Conservation (phyloP, 1,139 yeast genomes). For the Nematodospora anomalae region DNA sequence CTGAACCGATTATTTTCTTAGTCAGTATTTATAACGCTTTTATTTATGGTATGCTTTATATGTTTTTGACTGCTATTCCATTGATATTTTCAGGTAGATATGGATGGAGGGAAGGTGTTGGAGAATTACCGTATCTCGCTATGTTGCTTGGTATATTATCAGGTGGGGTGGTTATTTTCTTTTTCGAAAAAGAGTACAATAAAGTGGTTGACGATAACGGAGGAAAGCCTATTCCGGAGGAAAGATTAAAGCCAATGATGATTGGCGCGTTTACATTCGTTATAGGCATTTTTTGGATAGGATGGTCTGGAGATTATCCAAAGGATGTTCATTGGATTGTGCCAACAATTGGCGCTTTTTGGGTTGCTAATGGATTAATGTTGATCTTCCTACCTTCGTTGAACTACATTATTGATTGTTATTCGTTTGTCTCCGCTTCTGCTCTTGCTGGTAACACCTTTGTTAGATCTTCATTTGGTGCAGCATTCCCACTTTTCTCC, state of each 20-base stretch:
- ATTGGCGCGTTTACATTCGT: conserved; percentile 68
- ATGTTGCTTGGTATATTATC: conserved; percentile 58
- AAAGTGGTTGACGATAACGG: conserved; percentile 36
- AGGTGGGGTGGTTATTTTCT: conserved; percentile 47
- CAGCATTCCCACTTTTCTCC: conserved; percentile 51
- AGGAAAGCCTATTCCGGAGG: conserved; percentile 73
- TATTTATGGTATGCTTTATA: conserved; percentile 77
- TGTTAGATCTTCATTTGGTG: conserved; percentile 60
- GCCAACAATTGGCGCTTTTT: conserved; percentile 71
- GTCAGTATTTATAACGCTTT: conserved; percentile 77
- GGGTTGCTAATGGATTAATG: conserved; percentile 74
- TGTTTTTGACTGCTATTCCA: conserved; percentile 79
- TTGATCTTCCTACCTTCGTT: conserved; percentile 76
- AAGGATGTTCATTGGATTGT: conserved; percentile 75
- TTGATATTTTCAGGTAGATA: conserved; percentile 65
- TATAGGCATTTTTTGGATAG: conserved; percentile 77
- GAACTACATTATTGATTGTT: conserved; percentile 79
- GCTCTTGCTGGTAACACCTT: conserved; percentile 89
- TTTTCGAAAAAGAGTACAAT: conserved; percentile 27
- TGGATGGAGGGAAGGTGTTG: conserved; percentile 50
- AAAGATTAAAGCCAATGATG: conserved; percentile 73
- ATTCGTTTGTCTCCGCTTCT: conserved; percentile 78
- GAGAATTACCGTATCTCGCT: conserved; percentile 62
- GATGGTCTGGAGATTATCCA: conserved; percentile 80
- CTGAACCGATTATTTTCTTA: conserved; percentile 71